Evolutionary conservation across 2,329 filamentous ascomycete genomes (phyloP).

Genomic region (Aureobasidium sp.): DNA sequence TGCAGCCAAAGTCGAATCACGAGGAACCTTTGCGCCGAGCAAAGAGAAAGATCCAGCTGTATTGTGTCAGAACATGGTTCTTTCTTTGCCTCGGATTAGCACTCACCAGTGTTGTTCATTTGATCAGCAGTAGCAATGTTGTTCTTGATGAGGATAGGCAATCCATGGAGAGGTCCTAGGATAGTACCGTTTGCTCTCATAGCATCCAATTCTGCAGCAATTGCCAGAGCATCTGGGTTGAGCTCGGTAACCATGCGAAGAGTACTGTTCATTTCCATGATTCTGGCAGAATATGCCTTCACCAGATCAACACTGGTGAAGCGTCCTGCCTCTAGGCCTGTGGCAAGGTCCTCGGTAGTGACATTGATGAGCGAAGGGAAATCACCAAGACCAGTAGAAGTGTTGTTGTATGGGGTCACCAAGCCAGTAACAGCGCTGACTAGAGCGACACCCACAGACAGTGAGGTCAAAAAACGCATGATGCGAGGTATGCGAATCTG

Average conservation of each 20-base stretch:
- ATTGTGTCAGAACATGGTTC: background rate
- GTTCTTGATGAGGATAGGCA: conserved; percentile 59
- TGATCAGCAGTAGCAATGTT: conserved; percentile 56
- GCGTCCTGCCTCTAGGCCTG: conserved; percentile 40
- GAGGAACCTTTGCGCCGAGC: conserved; percentile 47
- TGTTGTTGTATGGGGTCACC: background rate
- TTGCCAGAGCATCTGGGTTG: conserved; percentile 42
- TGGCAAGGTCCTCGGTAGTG: conserved; percentile 42
- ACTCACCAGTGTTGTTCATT: conserved; percentile 50
- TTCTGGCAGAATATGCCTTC: conserved; percentile 43
- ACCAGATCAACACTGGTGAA: conserved; percentile 53
- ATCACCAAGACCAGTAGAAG: background rate
- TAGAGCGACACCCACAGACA: background rate
- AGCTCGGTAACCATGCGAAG: conserved; percentile 46
- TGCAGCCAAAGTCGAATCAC: conserved; percentile 50
- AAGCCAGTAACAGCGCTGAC: background rate
- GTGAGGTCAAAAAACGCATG: conserved; percentile 6
- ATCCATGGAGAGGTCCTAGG: conserved; percentile 51
- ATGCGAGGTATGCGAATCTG: background rate
- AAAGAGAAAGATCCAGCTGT: conserved; percentile 55
- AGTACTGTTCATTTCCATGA: conserved; percentile 44
- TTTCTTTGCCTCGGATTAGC: background rate
- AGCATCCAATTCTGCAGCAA: conserved; percentile 15
- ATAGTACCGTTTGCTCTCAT: conserved; percentile 39
- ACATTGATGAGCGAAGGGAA: conserved; percentile 41